Base-by-base conservation (phyloP, 2,329 filamentous ascomycete species). In the Geosmithia putterillii region DNA sequence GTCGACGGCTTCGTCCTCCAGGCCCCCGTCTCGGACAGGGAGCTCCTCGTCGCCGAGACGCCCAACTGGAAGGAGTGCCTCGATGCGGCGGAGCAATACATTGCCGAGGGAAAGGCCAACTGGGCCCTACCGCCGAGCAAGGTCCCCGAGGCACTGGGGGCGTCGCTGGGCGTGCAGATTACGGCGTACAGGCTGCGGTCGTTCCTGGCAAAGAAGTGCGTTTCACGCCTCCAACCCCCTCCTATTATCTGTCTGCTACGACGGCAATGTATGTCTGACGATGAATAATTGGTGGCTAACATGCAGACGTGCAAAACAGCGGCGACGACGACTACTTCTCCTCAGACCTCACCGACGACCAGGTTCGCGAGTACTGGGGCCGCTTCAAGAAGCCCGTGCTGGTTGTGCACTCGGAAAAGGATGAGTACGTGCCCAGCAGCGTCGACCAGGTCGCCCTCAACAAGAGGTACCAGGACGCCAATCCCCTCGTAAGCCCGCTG, bases 291-390 rank as follows among this genome's bases (percentile, higher is more conserved):
- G 9, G 18, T 19, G 20, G 20, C 17, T 21, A 18, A 38, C 36
- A n/a, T 25, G 18, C 38, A 38, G 19, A 44, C 19, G 7, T 18
- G 21, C 14, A 39, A 32, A 14, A 2, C 20, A 76, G 78, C 5
- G 83, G 81, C 9, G 82, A 85, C 46, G 89, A 95, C 57, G 89
- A 95, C 57, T 86, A 84, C 55, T 95, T 94, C 63, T 89, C 83
- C n/a, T 80, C 78, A 3, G 84, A 92, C 55, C 63, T 92, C n/a
- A 59, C 66, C 0, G 63, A 71, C 25, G 67, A 74, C 25, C 66
- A 69, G 17, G 64, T 88, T 7, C 54, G 60, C 20, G 57, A 57
- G 14, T 81, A 81, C n/a, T 95, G 90, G 72, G 73, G 79, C 3
- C 64, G 63, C 41, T 65, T 86, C 44, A 63, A 66, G 38, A 70